A percentile compares a stretch with the other conserved stretches of the same genome.
phyloP scores from a whole-genome alignment of 2,329 filamentous ascomycete species.

The Sordariomycetes sp. region DNA sequence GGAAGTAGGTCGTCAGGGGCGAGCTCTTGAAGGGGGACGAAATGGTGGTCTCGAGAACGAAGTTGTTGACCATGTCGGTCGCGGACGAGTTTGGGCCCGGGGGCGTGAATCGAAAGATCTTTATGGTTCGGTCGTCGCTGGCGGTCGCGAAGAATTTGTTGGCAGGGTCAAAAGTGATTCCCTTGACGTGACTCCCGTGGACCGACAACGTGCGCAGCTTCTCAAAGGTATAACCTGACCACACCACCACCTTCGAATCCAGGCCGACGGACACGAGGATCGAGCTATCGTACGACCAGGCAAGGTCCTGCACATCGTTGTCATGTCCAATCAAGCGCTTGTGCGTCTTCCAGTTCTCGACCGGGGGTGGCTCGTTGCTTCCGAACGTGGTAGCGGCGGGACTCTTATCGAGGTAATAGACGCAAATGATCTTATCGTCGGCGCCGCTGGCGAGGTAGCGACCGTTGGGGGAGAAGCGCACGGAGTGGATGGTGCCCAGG shows the following conservation, averaged over 20 bases:
- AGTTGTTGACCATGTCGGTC: conserved; percentile 95
- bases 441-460: conserved; percentile 94
- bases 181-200: conserved; percentile 97
- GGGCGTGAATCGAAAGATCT: conserved; percentile 90
- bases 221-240: conserved; percentile 97
- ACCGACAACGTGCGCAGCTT: conserved; percentile 89
- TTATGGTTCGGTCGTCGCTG: conserved; percentile 92
- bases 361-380: conserved; percentile 81
- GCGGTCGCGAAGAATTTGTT: conserved; percentile 99
- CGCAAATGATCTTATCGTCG: conserved; percentile 97
- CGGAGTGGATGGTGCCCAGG: conserved; percentile 92
- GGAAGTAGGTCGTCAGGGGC: conserved; percentile 92
- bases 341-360: conserved; percentile 97
- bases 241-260: conserved; percentile 96
- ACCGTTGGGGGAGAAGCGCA: conserved; percentile 91
- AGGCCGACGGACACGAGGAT: conserved; percentile 92
- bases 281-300: conserved; percentile 93
- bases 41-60: conserved; percentile 89
- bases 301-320: conserved; percentile 96
- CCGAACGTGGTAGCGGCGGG: conserved; percentile 76
- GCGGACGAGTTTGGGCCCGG: conserved; percentile 85
- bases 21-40: conserved; percentile 80
- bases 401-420: conserved; percentile 83
- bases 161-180: conserved; percentile 94
- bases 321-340: conserved; percentile 92